Evolutionary conservation across 305 asterid species (phyloP).

Genomic region (Fraxinus greggii): DNA sequence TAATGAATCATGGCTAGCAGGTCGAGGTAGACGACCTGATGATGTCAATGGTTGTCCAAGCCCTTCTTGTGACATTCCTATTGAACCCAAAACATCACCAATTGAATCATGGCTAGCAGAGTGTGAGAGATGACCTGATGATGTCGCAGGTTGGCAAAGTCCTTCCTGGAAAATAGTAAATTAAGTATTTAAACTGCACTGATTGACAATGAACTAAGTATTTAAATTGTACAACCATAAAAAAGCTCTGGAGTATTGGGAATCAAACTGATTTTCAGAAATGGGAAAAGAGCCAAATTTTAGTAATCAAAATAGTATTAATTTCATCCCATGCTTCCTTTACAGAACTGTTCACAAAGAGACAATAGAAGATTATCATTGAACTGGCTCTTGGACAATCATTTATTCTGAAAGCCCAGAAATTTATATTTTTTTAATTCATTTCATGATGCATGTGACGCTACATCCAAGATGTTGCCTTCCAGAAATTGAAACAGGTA

Average conservation of each 20-base stretch:
- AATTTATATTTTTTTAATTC: neutral
- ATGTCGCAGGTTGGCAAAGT: conserved; percentile 40
- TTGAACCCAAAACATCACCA: conserved; percentile 31
- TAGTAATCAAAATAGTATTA: neutral
- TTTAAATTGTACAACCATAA: neutral
- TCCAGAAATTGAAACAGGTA: neutral
- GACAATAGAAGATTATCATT: neutral
- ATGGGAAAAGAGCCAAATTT: neutral
- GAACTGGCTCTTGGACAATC: neutral
- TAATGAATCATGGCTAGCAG: conserved; percentile 54
- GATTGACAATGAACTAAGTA: neutral
- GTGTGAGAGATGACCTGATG: conserved; percentile 41
- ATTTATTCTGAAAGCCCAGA: neutral
- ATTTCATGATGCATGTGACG: neutral
- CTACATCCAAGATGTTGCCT: neutral
- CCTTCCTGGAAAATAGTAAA: conserved; percentile 52
- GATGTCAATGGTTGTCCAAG: conserved; percentile 44
- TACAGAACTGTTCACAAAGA: neutral
- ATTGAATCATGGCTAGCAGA: conserved; percentile 53
- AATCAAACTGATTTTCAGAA: neutral
- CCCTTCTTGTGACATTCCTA: conserved; percentile 58
- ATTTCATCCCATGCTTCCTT: neutral
- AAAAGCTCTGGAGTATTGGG: neutral
- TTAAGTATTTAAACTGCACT: neutral
- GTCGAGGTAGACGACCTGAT: conserved; percentile 36